Evolutionary conservation across 176 grass and related monocot genomes (phyloP), one percentile per base, ranked within the genome.

Genomic region (Musa beccarii): DNA sequence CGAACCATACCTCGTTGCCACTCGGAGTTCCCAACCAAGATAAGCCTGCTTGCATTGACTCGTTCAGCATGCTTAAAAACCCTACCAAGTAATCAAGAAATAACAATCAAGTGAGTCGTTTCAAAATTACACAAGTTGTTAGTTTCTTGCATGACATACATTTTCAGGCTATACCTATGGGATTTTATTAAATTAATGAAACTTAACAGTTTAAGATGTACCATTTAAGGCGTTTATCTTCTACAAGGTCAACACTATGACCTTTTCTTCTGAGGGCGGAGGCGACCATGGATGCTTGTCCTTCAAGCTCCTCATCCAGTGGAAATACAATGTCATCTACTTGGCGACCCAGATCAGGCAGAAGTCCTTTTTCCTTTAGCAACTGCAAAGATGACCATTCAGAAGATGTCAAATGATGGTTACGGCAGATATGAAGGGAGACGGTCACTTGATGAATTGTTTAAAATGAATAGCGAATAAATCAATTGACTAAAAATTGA

Each of bases 11-110:
- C 90, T 82, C 84, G 81, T 61, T 87, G 83, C 90, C 88, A 93
- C 65, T 98, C 94, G 6, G 90, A 93, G 51, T 86, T 97, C 28
- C 95, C 95, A 21, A 98, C 88, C 86, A 98, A 87, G 50, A 94
- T 76, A 65, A 98, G 86, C 80, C 95, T 89, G 67, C 80, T 84
- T 16, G 90, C 95, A 73, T 90, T 92, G 81, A 93, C 87, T 84
- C 90, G 85, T 61, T 93, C 95, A 0, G 95, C 86, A 24, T 98
- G 88, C 79, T 98, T 98, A 83, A 93, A 98, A 69, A 98, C 90
- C 95, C 95, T 93, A 78, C 28, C 26, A 17, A 76, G 53, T 16
- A 59, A 15, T 17, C 28, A n/a, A 72, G 8, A 52, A 24, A 28
- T 28, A 24, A 21, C 49, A 67, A 67, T 34, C 65, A 43, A 67